Evolutionary conservation across 1,139 yeast species (phyloP).

Genomic region (Suhomyces anneliseae): DNA sequence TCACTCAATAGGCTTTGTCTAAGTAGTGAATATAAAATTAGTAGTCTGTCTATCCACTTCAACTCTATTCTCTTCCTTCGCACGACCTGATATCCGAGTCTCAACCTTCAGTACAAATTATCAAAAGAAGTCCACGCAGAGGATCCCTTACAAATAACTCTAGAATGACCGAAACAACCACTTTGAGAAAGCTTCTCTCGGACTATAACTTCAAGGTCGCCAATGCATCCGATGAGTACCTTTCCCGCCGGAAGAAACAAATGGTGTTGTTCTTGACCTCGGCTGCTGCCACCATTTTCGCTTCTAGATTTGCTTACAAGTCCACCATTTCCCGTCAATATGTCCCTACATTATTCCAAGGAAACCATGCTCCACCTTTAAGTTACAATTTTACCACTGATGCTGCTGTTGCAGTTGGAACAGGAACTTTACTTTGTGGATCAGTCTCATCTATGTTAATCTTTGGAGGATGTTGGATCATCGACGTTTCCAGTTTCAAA

Average conservation of each 20-base stretch:
- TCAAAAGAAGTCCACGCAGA: background rate
- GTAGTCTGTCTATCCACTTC: too few relatives aligned
- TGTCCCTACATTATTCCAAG: conserved; percentile 77
- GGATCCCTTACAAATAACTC: background rate
- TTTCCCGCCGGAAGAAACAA: conserved; percentile 64
- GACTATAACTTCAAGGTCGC: conserved; percentile 35
- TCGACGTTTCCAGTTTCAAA: conserved; percentile 63
- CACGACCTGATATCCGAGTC: background rate
- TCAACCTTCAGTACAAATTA: too few relatives aligned
- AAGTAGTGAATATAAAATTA: too few relatives aligned
- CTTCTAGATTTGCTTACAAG: conserved; percentile 73
- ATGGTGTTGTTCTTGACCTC: conserved; percentile 72
- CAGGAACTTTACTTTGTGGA: conserved; percentile 74
- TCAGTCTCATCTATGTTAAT: conserved; percentile 71
- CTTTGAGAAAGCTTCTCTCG: conserved; percentile 7
- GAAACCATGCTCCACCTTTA: conserved; percentile 80
- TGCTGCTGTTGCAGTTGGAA: conserved; percentile 83
- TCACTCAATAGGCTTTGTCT: too few relatives aligned
- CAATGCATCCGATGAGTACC: conserved; percentile 42
- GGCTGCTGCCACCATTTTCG: conserved; percentile 67
- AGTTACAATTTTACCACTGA: conserved; percentile 76
- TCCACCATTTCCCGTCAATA: conserved; percentile 74
- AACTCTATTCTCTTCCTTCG: too few relatives aligned
- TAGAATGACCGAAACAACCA: conserved; percentile 8
- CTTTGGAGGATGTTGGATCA: conserved; percentile 78